Base-by-base conservation (phyloP, 1,139 yeast genomes). In the Blastobotrys persicus region DNA sequence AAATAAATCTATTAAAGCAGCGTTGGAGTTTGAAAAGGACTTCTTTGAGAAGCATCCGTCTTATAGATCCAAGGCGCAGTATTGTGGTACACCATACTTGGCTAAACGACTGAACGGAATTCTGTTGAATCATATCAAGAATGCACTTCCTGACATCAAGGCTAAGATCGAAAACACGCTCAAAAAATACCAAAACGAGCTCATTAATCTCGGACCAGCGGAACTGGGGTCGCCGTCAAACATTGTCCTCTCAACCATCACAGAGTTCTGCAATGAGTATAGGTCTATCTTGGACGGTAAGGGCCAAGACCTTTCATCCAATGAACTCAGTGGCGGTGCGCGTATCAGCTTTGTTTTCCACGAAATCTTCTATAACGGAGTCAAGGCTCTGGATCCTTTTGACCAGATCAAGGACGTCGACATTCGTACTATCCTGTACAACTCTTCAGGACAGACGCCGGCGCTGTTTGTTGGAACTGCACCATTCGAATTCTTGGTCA, bases 271-370 rank as follows among this genome's bases (percentile, higher is more conserved):
- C 63, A 72, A 85, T 86, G 66, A 92, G 67, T 92, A 89, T 70
- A 85, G 82, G 57, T 92, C 95, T 13, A 87, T 92, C 45, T 75
- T 92, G 61, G 95, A 88, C 64, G 99, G 99, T 72, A 94, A 88
- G 68, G 85, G 95, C 14, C 88, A 81, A 65, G 92, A 67, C 77
- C 89, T 52, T 84, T 83, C 95, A 78, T 64, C 70, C 69, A 85
- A 87, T 61, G 98, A 92, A 67, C 78, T 92, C 60, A 81, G 91
- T 81, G 67, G 67, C 88, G 98, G 98, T 69, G 99, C 99, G 1
- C 87, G 99, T 77, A 87, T 92, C 59, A 85, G 96, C 31, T 94
- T 91, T 76, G 98, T 92, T 26, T 92, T 92, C 76, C 98, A 92
- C 67, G 98, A 92, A 72, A 86, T 92, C 53, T 92, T 83, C 75